Evolutionary conservation across 2,329 filamentous ascomycete genomes (phyloP).

Genomic region (Claviceps purpurea): DNA sequence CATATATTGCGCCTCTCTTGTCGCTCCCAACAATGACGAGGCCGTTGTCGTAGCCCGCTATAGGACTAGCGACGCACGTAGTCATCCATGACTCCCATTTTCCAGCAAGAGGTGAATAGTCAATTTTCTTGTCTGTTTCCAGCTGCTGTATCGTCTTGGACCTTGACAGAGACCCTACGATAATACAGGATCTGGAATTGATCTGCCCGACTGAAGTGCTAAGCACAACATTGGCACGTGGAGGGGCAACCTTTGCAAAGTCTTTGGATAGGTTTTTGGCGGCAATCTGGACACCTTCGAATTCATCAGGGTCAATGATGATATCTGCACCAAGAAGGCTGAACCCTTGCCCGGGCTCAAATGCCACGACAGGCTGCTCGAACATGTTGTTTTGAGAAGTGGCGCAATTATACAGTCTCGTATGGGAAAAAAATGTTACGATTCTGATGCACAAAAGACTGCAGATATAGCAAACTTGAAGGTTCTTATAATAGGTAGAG

Average conservation of each 20-base stretch:
- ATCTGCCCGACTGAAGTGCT: neutral
- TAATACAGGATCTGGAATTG: constrained; percentile 9
- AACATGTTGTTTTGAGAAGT: constrained; percentile 10
- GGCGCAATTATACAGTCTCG: neutral
- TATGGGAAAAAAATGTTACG: neutral
- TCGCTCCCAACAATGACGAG: constrained; percentile 46
- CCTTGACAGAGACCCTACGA: constrained; percentile 11
- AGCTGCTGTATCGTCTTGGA: constrained; percentile 11
- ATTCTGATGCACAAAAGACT: neutral
- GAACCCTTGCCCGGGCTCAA: constrained; percentile 12
- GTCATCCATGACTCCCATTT: constrained; percentile 45
- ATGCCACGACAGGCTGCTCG: constrained; percentile 14
- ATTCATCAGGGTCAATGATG: constrained; percentile 17
- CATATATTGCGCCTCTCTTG: constrained; percentile 46
- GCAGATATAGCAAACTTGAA: neutral
- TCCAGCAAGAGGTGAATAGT: constrained; percentile 18
- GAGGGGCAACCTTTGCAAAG: constrained; percentile 14
- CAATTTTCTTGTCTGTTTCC: constrained; percentile 9
- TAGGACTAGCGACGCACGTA: constrained; percentile 31
- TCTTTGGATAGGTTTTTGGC: constrained; percentile 18
- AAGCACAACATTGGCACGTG: constrained; percentile 5
- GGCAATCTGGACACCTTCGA: constrained; percentile 20
- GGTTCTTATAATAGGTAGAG: too few species aligned
- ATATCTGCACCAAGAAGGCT: constrained; percentile 17
- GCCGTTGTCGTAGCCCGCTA: constrained; percentile 26